phyloP scores from a whole-genome alignment of 2,329 filamentous ascomycete genomes.

The Penicillium sp. region DNA sequence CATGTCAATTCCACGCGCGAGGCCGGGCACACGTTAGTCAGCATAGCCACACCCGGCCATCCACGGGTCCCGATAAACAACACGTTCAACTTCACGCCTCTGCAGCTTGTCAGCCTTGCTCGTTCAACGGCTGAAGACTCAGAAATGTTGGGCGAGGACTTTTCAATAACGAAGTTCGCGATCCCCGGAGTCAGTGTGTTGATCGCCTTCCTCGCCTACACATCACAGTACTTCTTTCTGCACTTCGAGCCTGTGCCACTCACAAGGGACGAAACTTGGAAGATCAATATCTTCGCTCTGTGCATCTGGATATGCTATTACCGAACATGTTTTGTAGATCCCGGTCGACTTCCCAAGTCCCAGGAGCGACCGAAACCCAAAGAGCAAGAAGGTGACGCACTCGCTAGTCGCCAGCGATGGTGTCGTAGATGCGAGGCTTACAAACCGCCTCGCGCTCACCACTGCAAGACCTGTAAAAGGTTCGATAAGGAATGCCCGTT shows the following conservation, averaged over 20 bases:
- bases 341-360: conserved; percentile 53
- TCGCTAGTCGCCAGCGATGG: conserved; percentile 49
- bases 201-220: conserved; percentile 60
- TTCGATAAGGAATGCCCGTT: conserved; percentile 26
- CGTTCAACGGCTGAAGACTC: not conserved
- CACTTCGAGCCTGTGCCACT: conserved; percentile 56
- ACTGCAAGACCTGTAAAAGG: conserved; percentile 64
- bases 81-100: conserved; percentile 12
- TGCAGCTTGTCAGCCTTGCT: not conserved
- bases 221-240: conserved; percentile 59
- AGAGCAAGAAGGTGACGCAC: conserved; percentile 21
- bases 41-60: not conserved
- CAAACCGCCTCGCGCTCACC: conserved; percentile 64
- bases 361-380: conserved; percentile 34
- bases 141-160: conserved; percentile 25
- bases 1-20: not conserved
- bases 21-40: conserved; percentile 16
- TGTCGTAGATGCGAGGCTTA: conserved; percentile 61
- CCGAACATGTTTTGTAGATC: conserved; percentile 59
- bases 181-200: conserved; percentile 55
- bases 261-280: conserved; percentile 49
- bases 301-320: conserved; percentile 61
- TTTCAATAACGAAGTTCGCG: conserved; percentile 46
- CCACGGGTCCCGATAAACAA: conserved; percentile 15
- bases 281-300: conserved; percentile 56